Conservation (phyloP, 2,329 filamentous ascomycete species). For the Fusarium mundagurra region DNA sequence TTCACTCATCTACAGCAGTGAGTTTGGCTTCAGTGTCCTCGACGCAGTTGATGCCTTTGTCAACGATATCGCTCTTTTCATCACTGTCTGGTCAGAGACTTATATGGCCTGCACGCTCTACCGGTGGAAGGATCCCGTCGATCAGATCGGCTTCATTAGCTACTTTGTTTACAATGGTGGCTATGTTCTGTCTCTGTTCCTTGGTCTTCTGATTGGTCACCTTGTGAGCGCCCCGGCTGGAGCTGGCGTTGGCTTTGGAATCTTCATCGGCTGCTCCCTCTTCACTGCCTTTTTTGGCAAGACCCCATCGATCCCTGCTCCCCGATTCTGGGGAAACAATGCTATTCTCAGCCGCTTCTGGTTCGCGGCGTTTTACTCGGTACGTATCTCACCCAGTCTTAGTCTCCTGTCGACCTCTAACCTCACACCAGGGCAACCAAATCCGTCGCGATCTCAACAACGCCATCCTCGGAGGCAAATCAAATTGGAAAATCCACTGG, state of each 20-base stretch:
- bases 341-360: constrained; percentile 55
- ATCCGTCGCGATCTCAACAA: constrained; percentile 61
- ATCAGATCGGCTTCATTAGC: constrained; percentile 52
- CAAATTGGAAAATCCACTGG: constrained; percentile 59
- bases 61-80: constrained; percentile 61
- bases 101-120: constrained; percentile 61
- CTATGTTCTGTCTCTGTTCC: constrained; percentile 59
- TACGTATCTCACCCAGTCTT: constrained; percentile 42
- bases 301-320: constrained; percentile 50
- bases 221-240: constrained; percentile 52
- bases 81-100: constrained; percentile 61
- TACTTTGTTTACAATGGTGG: constrained; percentile 57
- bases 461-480: constrained; percentile 54
- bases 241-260: constrained; percentile 59
- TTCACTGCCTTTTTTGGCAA: constrained; percentile 50
- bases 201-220: constrained; percentile 60
- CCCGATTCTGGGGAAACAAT: constrained; percentile 55
- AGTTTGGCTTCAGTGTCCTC: constrained; percentile 63
- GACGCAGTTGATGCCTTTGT: constrained; percentile 63
- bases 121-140: constrained; percentile 56
- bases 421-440: constrained; percentile 59
- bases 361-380: constrained; percentile 63
- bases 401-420: not conserved
- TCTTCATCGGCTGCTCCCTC: constrained; percentile 54
- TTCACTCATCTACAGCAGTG: constrained; percentile 62